These are phyloP conservation scores for Juncus inflexus DNA, from an alignment of 176 grass and related monocot genomes.

Conservation along the genomic window DNA sequence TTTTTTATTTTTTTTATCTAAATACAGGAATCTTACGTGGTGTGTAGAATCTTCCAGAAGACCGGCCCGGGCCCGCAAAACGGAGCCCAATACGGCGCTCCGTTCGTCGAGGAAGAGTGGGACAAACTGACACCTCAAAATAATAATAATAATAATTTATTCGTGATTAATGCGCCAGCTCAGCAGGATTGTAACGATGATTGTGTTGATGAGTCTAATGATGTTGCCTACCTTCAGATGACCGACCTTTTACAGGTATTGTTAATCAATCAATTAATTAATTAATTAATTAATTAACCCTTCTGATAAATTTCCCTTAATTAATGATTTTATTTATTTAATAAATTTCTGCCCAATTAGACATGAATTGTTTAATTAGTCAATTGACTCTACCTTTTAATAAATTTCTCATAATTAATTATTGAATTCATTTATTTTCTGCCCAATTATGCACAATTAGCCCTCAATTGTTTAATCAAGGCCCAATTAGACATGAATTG, in stretches of 20 bases:
- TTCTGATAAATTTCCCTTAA: too few relatives aligned
- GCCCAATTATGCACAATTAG: too few relatives aligned
- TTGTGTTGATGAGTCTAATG: constrained; percentile 36
- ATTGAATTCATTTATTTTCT: too few relatives aligned
- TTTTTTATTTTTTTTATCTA: not conserved
- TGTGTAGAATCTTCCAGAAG: constrained; percentile 97
- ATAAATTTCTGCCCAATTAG: too few relatives aligned
- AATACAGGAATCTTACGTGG: constrained; percentile 69
- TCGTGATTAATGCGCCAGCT: constrained; percentile 24
- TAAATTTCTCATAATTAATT: not conserved
- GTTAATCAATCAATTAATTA: too few relatives aligned
- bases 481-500: too few relatives aligned
- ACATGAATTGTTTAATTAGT: too few relatives aligned
- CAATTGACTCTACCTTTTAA: too few relatives aligned
- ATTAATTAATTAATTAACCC: not conserved
- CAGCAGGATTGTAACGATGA: constrained; percentile 1
- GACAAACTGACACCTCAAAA: constrained; percentile 37
- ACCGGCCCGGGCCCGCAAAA: constrained; percentile 76
- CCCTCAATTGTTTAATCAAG: too few relatives aligned
- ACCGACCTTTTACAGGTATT: constrained; percentile 65
- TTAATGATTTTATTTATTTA: too few relatives aligned
- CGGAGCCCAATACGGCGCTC: constrained; percentile 90
- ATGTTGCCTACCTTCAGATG: constrained; percentile 68
- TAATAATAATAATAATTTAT: constrained; percentile 10
- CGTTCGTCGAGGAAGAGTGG: constrained; percentile 97